These are phyloP conservation scores for Colletotrichum theobromicola DNA, from an alignment of 2,329 filamentous ascomycete species.

Conservation along the genomic window DNA sequence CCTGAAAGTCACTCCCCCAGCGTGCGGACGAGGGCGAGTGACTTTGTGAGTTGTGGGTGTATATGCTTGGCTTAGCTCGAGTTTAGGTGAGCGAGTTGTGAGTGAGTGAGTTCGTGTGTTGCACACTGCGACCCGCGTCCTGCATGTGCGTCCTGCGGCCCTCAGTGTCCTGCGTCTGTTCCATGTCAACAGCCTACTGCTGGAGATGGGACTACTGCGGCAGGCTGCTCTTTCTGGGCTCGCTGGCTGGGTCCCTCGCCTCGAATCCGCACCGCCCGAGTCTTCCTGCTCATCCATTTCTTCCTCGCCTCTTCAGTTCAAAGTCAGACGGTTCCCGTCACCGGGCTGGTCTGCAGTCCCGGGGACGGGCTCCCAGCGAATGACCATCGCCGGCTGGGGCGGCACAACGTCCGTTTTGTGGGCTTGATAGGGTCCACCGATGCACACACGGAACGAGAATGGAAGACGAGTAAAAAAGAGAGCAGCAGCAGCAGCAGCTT, in stretches of 20 bases:
- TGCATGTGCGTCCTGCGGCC: conserved; percentile 2
- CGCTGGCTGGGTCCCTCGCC: not conserved
- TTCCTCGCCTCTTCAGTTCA: not conserved
- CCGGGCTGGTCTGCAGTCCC: not conserved
- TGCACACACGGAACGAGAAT: not conserved
- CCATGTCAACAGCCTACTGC: not conserved
- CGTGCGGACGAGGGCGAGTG: not conserved
- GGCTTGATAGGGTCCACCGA: not conserved
- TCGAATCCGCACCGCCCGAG: not conserved
- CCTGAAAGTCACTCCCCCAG: not conserved
- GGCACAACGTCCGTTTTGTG: not conserved
- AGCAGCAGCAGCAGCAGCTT: not conserved
- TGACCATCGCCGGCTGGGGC: not conserved
- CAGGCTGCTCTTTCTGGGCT: not conserved
- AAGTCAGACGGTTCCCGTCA: not conserved
- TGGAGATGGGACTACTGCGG: not conserved
- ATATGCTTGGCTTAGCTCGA: not conserved
- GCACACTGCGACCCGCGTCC: not conserved
- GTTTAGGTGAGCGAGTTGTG: not conserved
- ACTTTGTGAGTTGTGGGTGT: not conserved
- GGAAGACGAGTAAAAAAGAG: not conserved
- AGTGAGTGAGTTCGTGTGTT: not conserved
- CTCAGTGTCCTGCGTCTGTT: not conserved
- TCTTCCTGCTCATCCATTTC: not conserved
- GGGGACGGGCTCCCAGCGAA: not conserved